Evolutionary conservation across 805 yeast genomes (phyloP).

Genomic region (Myxozyma udenii): DNA sequence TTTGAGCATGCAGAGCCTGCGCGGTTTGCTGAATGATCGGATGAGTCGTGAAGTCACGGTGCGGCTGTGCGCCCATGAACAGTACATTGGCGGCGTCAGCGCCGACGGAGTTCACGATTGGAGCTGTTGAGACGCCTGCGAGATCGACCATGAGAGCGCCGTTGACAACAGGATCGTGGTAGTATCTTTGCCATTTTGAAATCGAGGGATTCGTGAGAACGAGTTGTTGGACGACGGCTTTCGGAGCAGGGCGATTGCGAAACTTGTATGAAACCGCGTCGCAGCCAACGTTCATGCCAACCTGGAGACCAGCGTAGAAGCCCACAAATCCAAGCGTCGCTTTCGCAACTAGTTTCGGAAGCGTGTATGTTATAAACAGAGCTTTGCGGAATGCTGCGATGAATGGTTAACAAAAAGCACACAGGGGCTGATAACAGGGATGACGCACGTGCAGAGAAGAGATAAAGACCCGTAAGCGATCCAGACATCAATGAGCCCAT

Average conservation of each 20-base stretch:
- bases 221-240: slow-evolving; percentile 9
- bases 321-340: slow-evolving; percentile 10
- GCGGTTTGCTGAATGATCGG: not conserved
- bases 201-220: slow-evolving; percentile 9
- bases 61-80: not conserved
- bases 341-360: slow-evolving; percentile 5
- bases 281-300: slow-evolving; percentile 14
- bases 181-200: slow-evolving; percentile 20
- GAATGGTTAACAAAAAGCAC: not conserved
- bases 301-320: slow-evolving; percentile 15
- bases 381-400: slow-evolving; percentile 4
- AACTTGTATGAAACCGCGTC: slow-evolving; percentile 8
- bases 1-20: not conserved
- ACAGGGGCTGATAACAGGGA: not conserved
- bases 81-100: not conserved
- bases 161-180: slow-evolving; percentile 5
- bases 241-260: slow-evolving; percentile 4
- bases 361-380: not conserved
- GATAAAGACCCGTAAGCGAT: slow-evolving; percentile 3
- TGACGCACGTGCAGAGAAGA: slow-evolving; percentile 5
- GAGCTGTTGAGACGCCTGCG: not conserved
- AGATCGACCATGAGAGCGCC: slow-evolving; percentile 16
- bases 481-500: slow-evolving; percentile 15
- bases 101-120: not conserved
- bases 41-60: not conserved